Percentiles rank a stretch among this genome's conserved stretches.
phyloP scores from a whole-genome alignment of 1,284 basidiomycete species.

The Sparassis latifolia region DNA sequence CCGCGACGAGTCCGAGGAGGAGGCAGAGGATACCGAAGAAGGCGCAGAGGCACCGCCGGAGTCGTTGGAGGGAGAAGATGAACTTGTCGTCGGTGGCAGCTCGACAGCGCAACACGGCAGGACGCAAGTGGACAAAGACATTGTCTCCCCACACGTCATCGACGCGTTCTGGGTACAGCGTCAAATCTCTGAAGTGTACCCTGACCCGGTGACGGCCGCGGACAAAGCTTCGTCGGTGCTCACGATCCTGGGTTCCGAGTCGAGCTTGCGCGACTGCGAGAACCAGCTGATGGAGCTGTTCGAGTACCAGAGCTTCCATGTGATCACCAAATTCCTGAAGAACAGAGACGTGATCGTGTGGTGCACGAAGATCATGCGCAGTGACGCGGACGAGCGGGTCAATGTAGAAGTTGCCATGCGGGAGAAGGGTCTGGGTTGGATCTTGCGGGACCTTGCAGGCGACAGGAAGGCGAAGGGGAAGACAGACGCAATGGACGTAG shows the following conservation, averaged over 20 bases:
- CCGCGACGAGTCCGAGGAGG: constrained; percentile 72
- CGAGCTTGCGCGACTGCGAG: constrained; percentile 89
- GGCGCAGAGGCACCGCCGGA: constrained; percentile 37
- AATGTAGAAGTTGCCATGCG: constrained; percentile 98
- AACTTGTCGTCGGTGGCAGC: constrained; percentile 68
- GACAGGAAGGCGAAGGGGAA: constrained; percentile 58
- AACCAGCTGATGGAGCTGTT: constrained; percentile 97
- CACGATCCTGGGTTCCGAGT: constrained; percentile 85
- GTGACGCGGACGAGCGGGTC: constrained; percentile 84
- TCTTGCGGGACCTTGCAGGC: constrained; percentile 81
- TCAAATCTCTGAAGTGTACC: constrained; percentile 84
- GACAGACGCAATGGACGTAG: constrained; percentile 75
- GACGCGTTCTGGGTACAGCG: constrained; percentile 99
- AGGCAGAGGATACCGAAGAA: constrained; percentile 59
- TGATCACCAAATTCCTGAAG: constrained; percentile 89
- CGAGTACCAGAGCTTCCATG: constrained; percentile 89
- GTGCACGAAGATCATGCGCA: constrained; percentile 95
- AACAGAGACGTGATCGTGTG: constrained; percentile 96
- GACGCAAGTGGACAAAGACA: constrained; percentile 64
- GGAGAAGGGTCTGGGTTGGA: constrained; percentile 96
- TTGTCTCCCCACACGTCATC: constrained; percentile 85
- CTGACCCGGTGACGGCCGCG: constrained; percentile 91
- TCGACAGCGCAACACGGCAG: constrained; percentile 38
- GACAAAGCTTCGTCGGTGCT: constrained; percentile 88
- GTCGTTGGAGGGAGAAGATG: constrained; percentile 48